Conservation (phyloP, 805 yeast species). For the Blastobotrys peoriensis region DNA sequence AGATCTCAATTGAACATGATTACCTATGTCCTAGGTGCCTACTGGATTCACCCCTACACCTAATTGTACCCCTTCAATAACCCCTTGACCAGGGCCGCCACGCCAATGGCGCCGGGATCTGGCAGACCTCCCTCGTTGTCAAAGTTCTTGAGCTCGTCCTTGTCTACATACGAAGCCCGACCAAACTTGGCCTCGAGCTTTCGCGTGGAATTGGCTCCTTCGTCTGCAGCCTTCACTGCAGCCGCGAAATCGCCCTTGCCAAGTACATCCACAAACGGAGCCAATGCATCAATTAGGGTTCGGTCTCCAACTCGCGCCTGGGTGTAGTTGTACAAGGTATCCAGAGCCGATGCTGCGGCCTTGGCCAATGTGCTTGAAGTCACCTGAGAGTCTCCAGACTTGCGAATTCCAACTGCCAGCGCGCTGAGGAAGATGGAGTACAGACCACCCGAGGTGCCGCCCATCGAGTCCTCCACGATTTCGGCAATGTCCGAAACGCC, state of each 20-base stretch:
- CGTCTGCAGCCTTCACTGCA: conserved; percentile 57
- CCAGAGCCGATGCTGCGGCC: conserved; percentile 49
- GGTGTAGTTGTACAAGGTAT: conserved; percentile 76
- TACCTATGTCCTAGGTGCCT: too few relatives aligned
- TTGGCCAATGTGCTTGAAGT: conserved; percentile 23
- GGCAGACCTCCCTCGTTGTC: conserved; percentile 52
- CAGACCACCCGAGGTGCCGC: conserved; percentile 94
- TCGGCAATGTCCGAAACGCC: conserved; percentile 72
- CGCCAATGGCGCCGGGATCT: conserved; percentile 93
- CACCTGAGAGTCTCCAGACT: conserved; percentile 18
- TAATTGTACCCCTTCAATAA: conserved; percentile 9
- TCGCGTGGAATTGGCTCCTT: conserved; percentile 74
- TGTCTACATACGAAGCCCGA: conserved; percentile 82
- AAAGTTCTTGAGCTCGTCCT: conserved; percentile 46
- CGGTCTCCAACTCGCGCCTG: conserved; percentile 85
- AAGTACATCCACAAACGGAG: conserved; percentile 73
- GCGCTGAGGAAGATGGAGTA: conserved; percentile 83
- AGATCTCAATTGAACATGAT: too few relatives aligned
- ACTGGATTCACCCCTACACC: too few relatives aligned
- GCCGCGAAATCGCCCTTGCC: conserved; percentile 44
- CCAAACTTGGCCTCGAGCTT: conserved; percentile 81
- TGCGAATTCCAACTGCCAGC: conserved; percentile 48
- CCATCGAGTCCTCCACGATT: conserved; percentile 85
- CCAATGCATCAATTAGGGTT: conserved; percentile 81
- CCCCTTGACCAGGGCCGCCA: conserved; percentile 54